phyloP scores from a whole-genome alignment of 306 rosid genomes.

The Pyrus communis region DNA sequence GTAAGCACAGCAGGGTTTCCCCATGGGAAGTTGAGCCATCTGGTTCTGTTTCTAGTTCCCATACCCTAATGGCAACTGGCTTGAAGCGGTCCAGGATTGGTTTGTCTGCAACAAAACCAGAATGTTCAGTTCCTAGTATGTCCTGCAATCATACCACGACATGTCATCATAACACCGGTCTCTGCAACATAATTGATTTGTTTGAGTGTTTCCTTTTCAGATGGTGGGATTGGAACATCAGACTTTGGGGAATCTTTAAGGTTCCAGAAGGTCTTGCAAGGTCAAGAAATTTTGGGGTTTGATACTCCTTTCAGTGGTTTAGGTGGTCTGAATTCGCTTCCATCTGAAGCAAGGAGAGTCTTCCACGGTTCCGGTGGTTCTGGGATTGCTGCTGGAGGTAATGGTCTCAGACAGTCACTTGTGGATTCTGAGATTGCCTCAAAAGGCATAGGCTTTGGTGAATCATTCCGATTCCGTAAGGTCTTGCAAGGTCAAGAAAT shows the following conservation, averaged over 20 bases:
- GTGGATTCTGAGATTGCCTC: conserved; percentile 47
- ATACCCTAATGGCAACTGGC: conserved; percentile 55
- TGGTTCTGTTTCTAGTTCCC: conserved; percentile 54
- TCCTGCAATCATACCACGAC: not conserved
- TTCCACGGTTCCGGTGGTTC: conserved; percentile 52
- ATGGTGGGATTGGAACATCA: conserved; percentile 77
- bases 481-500: conserved; percentile 99
- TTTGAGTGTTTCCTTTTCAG: conserved; percentile 27
- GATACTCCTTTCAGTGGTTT: conserved; percentile 51
- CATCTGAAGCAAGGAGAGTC: conserved; percentile 57
- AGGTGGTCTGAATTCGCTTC: conserved; percentile 38
- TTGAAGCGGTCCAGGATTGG: conserved; percentile 82
- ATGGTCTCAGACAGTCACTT: conserved; percentile 39
- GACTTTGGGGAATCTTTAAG: conserved; percentile 94
- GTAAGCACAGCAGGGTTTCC: conserved; percentile 83
- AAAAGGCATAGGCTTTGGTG: conserved; percentile 65
- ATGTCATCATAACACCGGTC: not conserved
- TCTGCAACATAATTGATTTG: conserved; percentile 5
- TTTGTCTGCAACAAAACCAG: conserved; percentile 44
- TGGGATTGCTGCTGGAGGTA: conserved; percentile 49
- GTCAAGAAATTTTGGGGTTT: conserved; percentile 93
- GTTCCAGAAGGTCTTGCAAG: conserved; percentile 99
- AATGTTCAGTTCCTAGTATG: conserved; percentile 73
- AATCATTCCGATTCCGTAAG: conserved; percentile 83
- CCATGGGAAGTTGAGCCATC: conserved; percentile 98